Conservation (phyloP, 1,284 basidiomycete genomes). For the Paramarasmius palmivorus region DNA sequence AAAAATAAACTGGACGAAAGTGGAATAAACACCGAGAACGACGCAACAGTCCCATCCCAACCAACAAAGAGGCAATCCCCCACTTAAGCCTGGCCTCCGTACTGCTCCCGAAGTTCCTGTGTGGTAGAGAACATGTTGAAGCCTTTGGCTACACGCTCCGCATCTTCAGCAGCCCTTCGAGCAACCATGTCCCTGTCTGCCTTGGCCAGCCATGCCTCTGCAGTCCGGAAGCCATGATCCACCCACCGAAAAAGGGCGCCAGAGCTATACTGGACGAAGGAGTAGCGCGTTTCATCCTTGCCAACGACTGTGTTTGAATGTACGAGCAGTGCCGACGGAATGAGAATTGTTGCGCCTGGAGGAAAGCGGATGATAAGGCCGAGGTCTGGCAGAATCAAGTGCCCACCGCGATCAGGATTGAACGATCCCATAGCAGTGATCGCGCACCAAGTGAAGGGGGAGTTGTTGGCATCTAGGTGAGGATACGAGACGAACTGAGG, state of each 20-base stretch:
- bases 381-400: constrained; percentile 10
- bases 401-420: constrained; percentile 2
- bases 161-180: too few relatives aligned
- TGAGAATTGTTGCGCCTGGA: constrained; percentile 9
- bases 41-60: too few relatives aligned
- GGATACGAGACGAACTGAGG: background rate
- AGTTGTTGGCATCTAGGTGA: constrained; percentile 8
- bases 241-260: constrained; percentile 10
- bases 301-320: constrained; percentile 8
- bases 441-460: constrained; percentile 7
- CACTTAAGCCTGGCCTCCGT: too few relatives aligned
- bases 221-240: constrained; percentile 2
- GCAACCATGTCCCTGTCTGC: too few relatives aligned
- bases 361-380: constrained; percentile 10
- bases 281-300: constrained; percentile 2
- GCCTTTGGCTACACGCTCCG: too few relatives aligned
- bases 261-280: constrained; percentile 13
- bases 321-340: constrained; percentile 4
- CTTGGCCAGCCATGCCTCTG: too few relatives aligned
- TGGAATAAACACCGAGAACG: too few relatives aligned
- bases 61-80: too few relatives aligned
- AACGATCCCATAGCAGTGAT: constrained; percentile 9
- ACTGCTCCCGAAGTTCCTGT: too few relatives aligned
- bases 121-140: too few relatives aligned
- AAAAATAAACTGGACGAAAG: too few relatives aligned